Conservation (phyloP, 352 stramenopile species). For the Sclerospora graminicola region DNA sequence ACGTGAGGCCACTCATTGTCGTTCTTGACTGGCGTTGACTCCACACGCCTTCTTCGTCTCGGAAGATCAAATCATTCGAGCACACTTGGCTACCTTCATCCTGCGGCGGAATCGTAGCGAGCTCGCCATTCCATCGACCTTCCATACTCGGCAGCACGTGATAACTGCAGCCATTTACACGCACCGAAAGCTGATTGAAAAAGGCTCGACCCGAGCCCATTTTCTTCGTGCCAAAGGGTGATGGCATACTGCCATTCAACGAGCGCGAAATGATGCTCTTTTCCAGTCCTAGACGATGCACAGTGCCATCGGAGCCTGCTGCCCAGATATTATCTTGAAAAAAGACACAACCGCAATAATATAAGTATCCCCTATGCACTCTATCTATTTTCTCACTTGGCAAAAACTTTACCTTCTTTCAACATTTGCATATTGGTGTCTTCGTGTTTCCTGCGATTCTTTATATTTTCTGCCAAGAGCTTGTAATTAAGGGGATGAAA, state of each 20-base stretch:
- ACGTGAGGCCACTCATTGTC: conserved; percentile 76
- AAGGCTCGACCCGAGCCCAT: conserved; percentile 43
- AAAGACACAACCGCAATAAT: background rate
- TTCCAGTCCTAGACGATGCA: conserved; percentile 73
- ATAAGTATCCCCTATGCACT: conserved; percentile 1
- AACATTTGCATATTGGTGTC: conserved; percentile 72
- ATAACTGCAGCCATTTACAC: conserved; percentile 77
- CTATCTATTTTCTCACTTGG: background rate
- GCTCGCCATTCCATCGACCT: conserved; percentile 79
- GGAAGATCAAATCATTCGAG: conserved; percentile 77
- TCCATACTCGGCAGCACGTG: conserved; percentile 82
- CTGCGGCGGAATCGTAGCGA: conserved; percentile 52
- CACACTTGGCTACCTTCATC: conserved; percentile 81
- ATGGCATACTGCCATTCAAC: conserved; percentile 30
- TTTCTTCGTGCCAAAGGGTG: conserved; percentile 55
- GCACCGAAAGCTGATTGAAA: conserved; percentile 83
- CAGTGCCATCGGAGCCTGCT: conserved; percentile 56
- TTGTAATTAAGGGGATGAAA: conserved; percentile 85
- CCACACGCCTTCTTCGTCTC: conserved; percentile 80
- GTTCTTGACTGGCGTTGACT: conserved; percentile 78
- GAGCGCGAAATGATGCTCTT: conserved; percentile 75
- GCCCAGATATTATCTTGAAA: conserved; percentile 76
- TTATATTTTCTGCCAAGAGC: conserved; percentile 66
- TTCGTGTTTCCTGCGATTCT: conserved; percentile 67
- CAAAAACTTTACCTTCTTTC: conserved; percentile 35